Evolutionary conservation across 352 stramenopile species (phyloP).

Genomic region (Thalassiosira exigua): DNA sequence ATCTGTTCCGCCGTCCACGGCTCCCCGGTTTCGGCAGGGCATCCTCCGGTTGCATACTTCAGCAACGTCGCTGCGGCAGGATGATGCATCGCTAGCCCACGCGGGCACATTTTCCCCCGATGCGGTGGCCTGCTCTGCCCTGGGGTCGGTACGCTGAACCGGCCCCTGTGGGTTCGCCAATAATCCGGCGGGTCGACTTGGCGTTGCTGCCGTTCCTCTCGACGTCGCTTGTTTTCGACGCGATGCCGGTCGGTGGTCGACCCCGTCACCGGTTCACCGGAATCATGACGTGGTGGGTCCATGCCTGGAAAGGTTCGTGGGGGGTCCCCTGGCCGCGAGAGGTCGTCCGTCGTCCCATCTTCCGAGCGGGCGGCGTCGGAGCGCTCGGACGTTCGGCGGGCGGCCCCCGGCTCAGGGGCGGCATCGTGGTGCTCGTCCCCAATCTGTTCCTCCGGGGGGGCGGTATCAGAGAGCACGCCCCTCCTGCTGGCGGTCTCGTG

Average conservation of each 20-base stretch:
- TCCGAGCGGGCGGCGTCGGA: too few relatives aligned
- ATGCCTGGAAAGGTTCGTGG: too few relatives aligned
- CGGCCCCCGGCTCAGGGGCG: too few relatives aligned
- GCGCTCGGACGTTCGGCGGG: too few relatives aligned
- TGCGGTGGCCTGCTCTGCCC: too few relatives aligned
- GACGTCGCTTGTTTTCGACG: neutral
- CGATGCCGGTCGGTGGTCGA: neutral
- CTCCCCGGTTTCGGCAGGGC: neutral
- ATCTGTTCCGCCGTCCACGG: slow-evolving; percentile 26
- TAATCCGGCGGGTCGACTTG: neutral
- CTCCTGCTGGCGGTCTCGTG: too few relatives aligned
- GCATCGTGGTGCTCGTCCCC: too few relatives aligned
- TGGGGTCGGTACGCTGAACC: neutral
- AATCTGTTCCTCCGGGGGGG: too few relatives aligned
- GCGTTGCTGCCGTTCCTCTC: neutral
- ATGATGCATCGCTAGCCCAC: slow-evolving; percentile 7
- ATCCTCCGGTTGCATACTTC: slow-evolving; percentile 21
- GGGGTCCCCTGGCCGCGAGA: too few relatives aligned
- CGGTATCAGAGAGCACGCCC: too few relatives aligned
- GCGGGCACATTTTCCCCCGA: slow-evolving; percentile 12
- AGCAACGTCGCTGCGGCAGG: neutral
- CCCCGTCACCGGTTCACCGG: neutral
- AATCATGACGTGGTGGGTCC: slow-evolving; percentile 2
- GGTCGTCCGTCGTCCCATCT: too few relatives aligned
- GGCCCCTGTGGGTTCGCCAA: neutral